Conservation (phyloP, 1,284 basidiomycete species). For the Agaricales sp. region DNA sequence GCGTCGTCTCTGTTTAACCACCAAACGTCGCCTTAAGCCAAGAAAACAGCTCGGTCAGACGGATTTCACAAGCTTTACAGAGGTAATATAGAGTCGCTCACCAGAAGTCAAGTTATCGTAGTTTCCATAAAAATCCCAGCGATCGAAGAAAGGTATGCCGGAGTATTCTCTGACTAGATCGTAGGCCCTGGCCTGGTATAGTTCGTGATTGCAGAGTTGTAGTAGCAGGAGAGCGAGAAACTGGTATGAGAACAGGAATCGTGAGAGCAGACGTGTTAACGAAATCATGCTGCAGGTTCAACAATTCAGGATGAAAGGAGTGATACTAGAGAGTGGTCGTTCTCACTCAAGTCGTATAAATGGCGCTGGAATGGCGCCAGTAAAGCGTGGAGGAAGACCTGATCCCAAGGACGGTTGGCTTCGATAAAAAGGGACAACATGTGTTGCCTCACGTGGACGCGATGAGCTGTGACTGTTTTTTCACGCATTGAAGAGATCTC, state of each 20-base stretch:
- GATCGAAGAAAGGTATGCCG: slow-evolving; percentile 35
- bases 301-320: background rate
- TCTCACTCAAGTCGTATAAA: background rate
- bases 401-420: background rate
- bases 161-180: too few relatives aligned
- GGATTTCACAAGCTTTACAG: slow-evolving; percentile 9
- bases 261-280: slow-evolving; percentile 27
- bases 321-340: background rate
- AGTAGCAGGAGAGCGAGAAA: too few relatives aligned
- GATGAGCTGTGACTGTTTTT: background rate
- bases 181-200: too few relatives aligned
- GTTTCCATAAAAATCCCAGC: slow-evolving; percentile 44
- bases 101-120: slow-evolving; percentile 41
- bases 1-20: slow-evolving; percentile 39
- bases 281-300: slow-evolving; percentile 15
- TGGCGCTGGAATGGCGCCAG: background rate
- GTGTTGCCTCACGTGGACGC: background rate
- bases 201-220: too few relatives aligned
- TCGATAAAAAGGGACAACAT: background rate
- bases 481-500: too few relatives aligned
- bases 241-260: too few relatives aligned
- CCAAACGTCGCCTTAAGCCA: slow-evolving; percentile 45
- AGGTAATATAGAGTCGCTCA: slow-evolving; percentile 10
- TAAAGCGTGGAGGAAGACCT: background rate
- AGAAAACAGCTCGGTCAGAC: too few relatives aligned